These are phyloP conservation scores for Arabidopsis hybrid DNA, from an alignment of 441 rosid species.

Conservation along the genomic window DNA sequence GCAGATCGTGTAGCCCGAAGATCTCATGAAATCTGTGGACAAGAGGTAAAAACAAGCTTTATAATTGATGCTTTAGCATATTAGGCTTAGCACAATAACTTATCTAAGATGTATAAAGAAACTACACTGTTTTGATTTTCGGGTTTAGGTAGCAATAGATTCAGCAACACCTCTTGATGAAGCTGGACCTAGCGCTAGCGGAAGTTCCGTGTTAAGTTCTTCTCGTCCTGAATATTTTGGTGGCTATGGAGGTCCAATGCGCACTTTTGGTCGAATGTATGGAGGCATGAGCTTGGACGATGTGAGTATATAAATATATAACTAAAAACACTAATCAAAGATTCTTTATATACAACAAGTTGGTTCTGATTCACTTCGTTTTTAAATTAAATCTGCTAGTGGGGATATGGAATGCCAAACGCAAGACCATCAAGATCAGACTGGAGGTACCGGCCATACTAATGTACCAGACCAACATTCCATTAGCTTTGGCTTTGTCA, in stretches of 20 bases:
- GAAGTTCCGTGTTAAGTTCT: slow-evolving; percentile 56
- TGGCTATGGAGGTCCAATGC: slow-evolving; percentile 85
- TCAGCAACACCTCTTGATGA: slow-evolving; percentile 95
- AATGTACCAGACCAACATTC: slow-evolving; percentile 24
- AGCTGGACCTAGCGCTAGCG: slow-evolving; percentile 69
- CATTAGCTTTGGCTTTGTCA: slow-evolving; percentile 31
- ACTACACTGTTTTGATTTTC: background rate
- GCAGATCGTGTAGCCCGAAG: slow-evolving; percentile 94
- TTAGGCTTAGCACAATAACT: background rate
- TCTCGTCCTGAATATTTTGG: slow-evolving; percentile 60
- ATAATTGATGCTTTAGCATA: background rate
- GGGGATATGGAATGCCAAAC: slow-evolving; percentile 75
- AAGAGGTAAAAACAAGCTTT: slow-evolving; percentile 61
- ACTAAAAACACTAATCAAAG: background rate
- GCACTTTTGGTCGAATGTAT: slow-evolving; percentile 80
- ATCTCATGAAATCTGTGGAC: slow-evolving; percentile 95
- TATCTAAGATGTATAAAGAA: background rate
- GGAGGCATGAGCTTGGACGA: slow-evolving; percentile 77
- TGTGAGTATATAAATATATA: slow-evolving; percentile 48
- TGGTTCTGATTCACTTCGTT: slow-evolving; percentile 12
- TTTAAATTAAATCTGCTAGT: slow-evolving; percentile 51
- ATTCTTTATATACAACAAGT: background rate
- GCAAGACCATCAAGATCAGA: slow-evolving; percentile 81
- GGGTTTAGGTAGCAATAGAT: slow-evolving; percentile 87
- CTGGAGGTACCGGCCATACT: slow-evolving; percentile 94